Evolutionary conservation across 2,329 filamentous ascomycete species (phyloP), one percentile per base, ranked within the genome.

Genomic region (Beauveria bassiana): DNA sequence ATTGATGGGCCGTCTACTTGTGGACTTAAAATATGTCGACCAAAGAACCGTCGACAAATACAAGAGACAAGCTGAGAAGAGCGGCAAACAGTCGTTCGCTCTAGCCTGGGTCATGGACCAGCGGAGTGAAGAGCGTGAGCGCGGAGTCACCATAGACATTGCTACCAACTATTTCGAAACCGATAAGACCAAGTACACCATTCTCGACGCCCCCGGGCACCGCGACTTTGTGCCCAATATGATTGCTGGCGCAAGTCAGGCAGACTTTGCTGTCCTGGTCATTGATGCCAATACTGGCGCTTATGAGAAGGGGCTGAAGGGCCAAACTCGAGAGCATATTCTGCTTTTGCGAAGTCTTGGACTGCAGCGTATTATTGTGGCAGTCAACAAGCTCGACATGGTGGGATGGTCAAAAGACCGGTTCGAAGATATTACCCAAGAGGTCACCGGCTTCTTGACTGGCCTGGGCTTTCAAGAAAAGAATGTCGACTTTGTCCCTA

Each of bases 181-280:
- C 0, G 86, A 90, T 1, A 88, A 83, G 57, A 95, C 91, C 0
- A 84, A 83, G 12, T 98, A 98, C 70, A 98, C 95, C 1, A 96
- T 99, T 51, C 81, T 99, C 5, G 95, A 99, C 72, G 93, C 95
- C 0, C 95, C 95, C 0, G 95, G 95, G 0, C 95, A 99, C 74
- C 85, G 87, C 64, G 95, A 99, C 72, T 99, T 98, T 71, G 92
- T 99, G 22, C 95, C 95, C 0, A 99, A 97, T 73, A 99, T 99
- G 95, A 97, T 99, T 72, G 93, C 93, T 2, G 95, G 95, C 16
- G 92, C 93, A 3, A 95, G 90, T 63, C 93, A 97, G 74, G 96
- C 95, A 10, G 95, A 99, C 72, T 95, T 98, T 73, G 95, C 93
- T 0, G 89, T 99, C 0, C 79, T 99, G 3, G 95, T 99, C 22